A percentile compares a stretch with the other conserved stretches of the same genome.
phyloP scores from a whole-genome alignment of 2,329 filamentous ascomycete species.

The Simplicillium sp. region DNA sequence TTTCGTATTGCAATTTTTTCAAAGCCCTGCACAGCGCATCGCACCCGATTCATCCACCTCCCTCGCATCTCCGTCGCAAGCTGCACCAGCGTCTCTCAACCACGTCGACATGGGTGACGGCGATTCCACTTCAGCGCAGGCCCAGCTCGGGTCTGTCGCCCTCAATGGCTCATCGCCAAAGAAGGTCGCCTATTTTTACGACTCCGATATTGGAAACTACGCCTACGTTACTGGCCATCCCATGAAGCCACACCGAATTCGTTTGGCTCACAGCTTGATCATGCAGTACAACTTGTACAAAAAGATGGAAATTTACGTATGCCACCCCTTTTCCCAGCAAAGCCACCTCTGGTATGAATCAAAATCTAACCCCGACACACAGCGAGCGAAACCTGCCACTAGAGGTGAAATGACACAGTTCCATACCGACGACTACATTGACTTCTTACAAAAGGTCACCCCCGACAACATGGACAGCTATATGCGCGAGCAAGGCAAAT shows the following conservation, averaged over 20 bases:
- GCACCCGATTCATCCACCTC: too few relatives aligned
- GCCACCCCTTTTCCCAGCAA: slow-evolving; percentile 25
- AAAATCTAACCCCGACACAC: slow-evolving; percentile 22
- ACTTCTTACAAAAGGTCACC: slow-evolving; percentile 89
- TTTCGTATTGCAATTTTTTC: too few relatives aligned
- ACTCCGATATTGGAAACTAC: slow-evolving; percentile 96
- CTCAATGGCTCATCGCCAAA: slow-evolving; percentile 47
- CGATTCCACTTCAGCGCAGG: slow-evolving; percentile 22
- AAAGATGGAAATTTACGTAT: slow-evolving; percentile 91
- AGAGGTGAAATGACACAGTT: slow-evolving; percentile 88
- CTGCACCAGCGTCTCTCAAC: neutral
- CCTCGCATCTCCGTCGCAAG: too few relatives aligned
- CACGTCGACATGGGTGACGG: slow-evolving; percentile 26
- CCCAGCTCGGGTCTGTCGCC: slow-evolving; percentile 34
- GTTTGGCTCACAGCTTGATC: slow-evolving; percentile 88
- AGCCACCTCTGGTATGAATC: neutral
- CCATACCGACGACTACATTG: slow-evolving; percentile 90
- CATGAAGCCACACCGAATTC: slow-evolving; percentile 97
- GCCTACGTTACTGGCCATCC: slow-evolving; percentile 94
- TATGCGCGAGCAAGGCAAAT: slow-evolving; percentile 81
- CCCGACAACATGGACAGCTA: slow-evolving; percentile 98
- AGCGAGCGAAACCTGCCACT: slow-evolving; percentile 80
- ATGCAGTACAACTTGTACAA: slow-evolving; percentile 94
- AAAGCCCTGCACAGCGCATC: too few relatives aligned
- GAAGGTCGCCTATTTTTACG: slow-evolving; percentile 96